Base-by-base conservation (phyloP, 805 yeast genomes). In the Clavispora asparagi region DNA sequence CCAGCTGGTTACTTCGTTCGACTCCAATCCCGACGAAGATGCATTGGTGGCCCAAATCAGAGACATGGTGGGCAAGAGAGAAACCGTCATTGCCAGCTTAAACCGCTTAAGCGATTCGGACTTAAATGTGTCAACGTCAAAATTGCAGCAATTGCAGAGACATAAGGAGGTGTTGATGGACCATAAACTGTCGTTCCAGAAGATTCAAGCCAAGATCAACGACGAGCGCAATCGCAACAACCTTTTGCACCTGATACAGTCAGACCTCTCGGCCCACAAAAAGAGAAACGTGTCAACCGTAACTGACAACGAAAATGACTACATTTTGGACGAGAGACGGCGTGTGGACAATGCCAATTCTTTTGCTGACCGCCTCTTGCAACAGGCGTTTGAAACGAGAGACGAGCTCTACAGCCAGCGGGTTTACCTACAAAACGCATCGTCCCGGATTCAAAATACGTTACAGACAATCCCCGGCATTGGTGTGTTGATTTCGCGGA, bases 351-450 rank as follows among this genome's bases (percentile, higher is more conserved):
- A 74, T 43, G 82, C 94, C 38, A 83, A 89, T 61, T 73, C 76
- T 38, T 70, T 90, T 43, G 87, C 95, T 13, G 97, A 94, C 61
- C 69, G 85, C 39, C 71, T 94, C 47, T 74, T 92, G 33, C 77
- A 78, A n/a, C 91, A 85, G 61, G 98, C 97, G 1, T 85, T 80
- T 67, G 87, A 86, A 54, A 90, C 98, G 0, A 74, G 98, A 47
- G 97, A 91, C 49, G 95, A 87, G 58, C 76, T 94, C 44, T 54
- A 77, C 40, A 73, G 83, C 41, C 99, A 94, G 67, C 74, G 92
- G 48, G 77, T 75, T 33, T 62, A 77, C 7, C 70, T 94, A 44
- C 72, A 73, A 46, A 78, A 71, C 49, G 86, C 94, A 6, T 87
- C 84, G 51, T 73, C 78, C 46, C 75, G 80, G 47, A 69, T 91